Base-by-base conservation (phyloP, 1,139 yeast species). In the Suhomyces terraborum region DNA sequence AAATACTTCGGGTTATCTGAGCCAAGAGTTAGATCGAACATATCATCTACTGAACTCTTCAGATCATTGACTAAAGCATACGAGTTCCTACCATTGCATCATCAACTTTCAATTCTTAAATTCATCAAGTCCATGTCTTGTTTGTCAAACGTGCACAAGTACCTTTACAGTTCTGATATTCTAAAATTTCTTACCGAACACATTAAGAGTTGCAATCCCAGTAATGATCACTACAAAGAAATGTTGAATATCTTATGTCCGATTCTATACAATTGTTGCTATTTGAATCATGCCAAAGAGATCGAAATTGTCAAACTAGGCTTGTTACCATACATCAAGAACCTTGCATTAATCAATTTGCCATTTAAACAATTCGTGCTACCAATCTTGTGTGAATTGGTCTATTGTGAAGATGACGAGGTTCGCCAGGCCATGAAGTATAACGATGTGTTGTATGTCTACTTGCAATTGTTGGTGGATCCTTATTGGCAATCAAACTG, bases 401-500 rank as follows among this genome's bases (percentile, higher is more conserved):
- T 80, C 0, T 68, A 80, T 55, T 71, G 79, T 49, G 71, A 73
- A 35, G 45, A 43, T n/a, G 54, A 56, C 34, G 16, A 17, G 6
- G 74, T 78, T 31, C 58, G 77, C 42, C 53, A 54, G 27, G 57
- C 58, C 8, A 58, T 80, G 40, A 55, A 69, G 58, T 61, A 66
- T 38, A 52, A 68, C 43, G 63, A 67, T 25, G 70, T 79, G 3
- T 54, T 80, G n/a, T 61, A 65, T 6, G 67, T 75, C 2, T 80
- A 80, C 47, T 61, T 74, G 32, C 65, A 66, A 20, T 62, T 82
- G 10, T 58, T 82, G 12, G 53, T 71, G 9, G 85, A 83, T 53
- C 81, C 85, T 0, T 78, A 80, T 49, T 83, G 88, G 88, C 87
- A 82, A 55, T 79, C 82, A 14, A 79, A 79, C 58, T 82, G 87